Evolutionary conservation across 345 rosid genomes (phyloP), one percentile per base, ranked within the genome.

Genomic region (Arabis hirsuta): DNA sequence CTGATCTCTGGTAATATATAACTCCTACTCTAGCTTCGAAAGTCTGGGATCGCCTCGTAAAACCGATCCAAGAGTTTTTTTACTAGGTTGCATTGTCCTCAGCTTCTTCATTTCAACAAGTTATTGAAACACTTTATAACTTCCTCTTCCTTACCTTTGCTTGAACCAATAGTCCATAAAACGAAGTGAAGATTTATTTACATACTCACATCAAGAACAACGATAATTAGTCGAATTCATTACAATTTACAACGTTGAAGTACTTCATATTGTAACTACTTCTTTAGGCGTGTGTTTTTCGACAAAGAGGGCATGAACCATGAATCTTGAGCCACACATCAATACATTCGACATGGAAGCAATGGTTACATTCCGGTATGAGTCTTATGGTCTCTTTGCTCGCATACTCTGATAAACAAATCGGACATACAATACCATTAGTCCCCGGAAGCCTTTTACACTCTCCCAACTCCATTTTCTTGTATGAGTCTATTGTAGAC

Each of bases 311-410:
- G 36, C 95, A 88, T 5, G 79, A 76, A 13, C 62, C 44, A 42
- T 88, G 84, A 74, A 81, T 43, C 51, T 77, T 74, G 39, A 91
- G 84, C 95, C 96, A 87, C 70, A 77, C 80, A 22, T 85, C 96
- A 2, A 91, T 77, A 76, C 96, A 87, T 3, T 82, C 83, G 2
- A 80, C 81, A 62, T 86, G 94, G 83, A 85, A 88, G 73, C 87
- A 85, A 71, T 88, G 95, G 9, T 76, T 53, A 66, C 97, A 88
- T 52, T 80, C 80, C 1, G 95, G 90, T 73, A 87, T 79, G 47
- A 78, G 77, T 65, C 84, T 73, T 14, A 86, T n/a, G 1, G 81
- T 75, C 29, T 86, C 91, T 42, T 79, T 79, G 73, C 66, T 73
- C 14, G 55, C 34, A 72, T 84, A 87, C 53, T 89, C 92, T 0